Conservation (phyloP, 257 asterid genomes). For the Thymus quinquecostatus region DNA sequence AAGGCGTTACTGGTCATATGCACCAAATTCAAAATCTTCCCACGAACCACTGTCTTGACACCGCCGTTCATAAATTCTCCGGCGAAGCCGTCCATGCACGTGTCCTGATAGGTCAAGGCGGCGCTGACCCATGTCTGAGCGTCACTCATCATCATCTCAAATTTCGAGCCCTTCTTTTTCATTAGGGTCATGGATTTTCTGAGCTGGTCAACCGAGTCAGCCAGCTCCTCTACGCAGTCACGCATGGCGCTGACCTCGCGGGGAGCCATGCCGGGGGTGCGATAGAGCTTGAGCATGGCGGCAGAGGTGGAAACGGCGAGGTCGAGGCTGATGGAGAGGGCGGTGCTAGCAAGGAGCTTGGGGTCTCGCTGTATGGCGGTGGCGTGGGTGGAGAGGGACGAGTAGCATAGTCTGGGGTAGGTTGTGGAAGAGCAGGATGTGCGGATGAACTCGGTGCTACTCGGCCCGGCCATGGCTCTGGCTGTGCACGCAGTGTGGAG, state of each 20-base stretch:
- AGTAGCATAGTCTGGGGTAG: conserved; percentile 70
- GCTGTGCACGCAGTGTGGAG: conserved; percentile 29
- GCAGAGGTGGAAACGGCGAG: conserved; percentile 49
- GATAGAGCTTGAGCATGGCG: conserved; percentile 45
- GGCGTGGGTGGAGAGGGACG: conserved; percentile 60
- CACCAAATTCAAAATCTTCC: conserved; percentile 46
- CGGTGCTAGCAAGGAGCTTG: conserved; percentile 55
- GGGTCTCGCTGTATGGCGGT: conserved; percentile 49
- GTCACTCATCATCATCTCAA: conserved; percentile 45
- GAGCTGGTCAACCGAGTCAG: conserved; percentile 53
- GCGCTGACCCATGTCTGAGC: conserved; percentile 87
- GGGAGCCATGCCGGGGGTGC: conserved; percentile 41
- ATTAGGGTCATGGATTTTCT: conserved; percentile 52
- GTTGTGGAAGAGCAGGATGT: conserved; percentile 64
- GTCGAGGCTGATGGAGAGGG: conserved; percentile 54
- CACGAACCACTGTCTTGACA: conserved; percentile 44
- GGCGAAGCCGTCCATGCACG: conserved; percentile 69
- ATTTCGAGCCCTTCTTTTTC: conserved; percentile 43
- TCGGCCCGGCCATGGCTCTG: conserved; percentile 26
- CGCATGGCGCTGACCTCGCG: conserved; percentile 64
- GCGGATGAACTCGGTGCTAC: conserved; percentile 54
- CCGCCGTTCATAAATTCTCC: conserved; percentile 50
- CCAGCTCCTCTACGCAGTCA: conserved; percentile 71
- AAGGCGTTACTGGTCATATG: conserved; percentile 76
- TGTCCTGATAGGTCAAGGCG: conserved; percentile 75